These are phyloP conservation scores for Aspergillus chevalieri DNA, from an alignment of 2,329 filamentous ascomycete species.

Conservation along the genomic window DNA sequence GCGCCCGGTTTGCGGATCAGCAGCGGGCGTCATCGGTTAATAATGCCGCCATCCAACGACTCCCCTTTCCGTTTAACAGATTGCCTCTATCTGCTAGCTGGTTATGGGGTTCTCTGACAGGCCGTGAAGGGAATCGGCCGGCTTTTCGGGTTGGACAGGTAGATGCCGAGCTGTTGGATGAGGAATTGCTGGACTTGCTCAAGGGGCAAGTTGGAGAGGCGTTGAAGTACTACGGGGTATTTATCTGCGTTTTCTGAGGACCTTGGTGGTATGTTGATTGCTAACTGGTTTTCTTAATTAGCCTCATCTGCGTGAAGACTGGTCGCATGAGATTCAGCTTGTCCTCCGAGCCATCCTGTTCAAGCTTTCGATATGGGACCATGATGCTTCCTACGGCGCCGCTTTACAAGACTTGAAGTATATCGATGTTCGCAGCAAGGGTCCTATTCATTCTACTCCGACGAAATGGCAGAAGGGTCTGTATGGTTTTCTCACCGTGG, in stretches of 20 bases:
- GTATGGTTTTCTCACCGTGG: conserved; percentile 80
- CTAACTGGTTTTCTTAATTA: conserved; percentile 13
- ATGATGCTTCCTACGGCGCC: conserved; percentile 90
- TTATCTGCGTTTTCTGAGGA: neutral
- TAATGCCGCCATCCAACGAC: conserved; percentile 49
- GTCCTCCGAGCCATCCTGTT: conserved; percentile 73
- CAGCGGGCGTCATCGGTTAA: conserved; percentile 45
- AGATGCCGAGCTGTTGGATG: conserved; percentile 89
- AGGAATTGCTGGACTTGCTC: conserved; percentile 80
- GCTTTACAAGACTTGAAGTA: conserved; percentile 87
- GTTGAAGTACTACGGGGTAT: conserved; percentile 75
- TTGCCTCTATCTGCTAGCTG: conserved; percentile 40
- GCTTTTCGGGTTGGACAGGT: conserved; percentile 93
- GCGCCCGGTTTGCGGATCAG: conserved; percentile 46
- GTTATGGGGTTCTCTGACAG: conserved; percentile 65
- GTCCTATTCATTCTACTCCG: conserved; percentile 60
- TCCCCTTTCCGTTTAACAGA: conserved; percentile 59
- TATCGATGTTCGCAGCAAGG: conserved; percentile 67
- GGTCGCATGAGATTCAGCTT: conserved; percentile 77
- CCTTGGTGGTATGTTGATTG: neutral
- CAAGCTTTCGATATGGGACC: conserved; percentile 95
- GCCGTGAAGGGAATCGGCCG: conserved; percentile 72
- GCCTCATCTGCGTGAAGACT: conserved; percentile 72
- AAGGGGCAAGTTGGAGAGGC: conserved; percentile 81
- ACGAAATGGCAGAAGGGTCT: conserved; percentile 75